These are phyloP conservation scores for Leccinum subspadiceum DNA, from an alignment of 1,284 basidiomycete species.

Conservation along the genomic window DNA sequence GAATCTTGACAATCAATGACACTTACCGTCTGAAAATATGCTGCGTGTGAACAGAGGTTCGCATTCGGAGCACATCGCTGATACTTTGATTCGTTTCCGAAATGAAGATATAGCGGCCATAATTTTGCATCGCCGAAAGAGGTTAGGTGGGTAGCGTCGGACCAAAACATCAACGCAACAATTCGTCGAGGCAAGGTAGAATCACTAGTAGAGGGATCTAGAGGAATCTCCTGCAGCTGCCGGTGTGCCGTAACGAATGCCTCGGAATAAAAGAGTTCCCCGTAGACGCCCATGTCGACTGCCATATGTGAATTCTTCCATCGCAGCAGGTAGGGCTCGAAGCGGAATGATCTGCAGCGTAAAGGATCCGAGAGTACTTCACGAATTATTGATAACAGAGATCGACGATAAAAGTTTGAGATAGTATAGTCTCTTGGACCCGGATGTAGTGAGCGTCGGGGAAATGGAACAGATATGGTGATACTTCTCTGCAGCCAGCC, in stretches of 20 bases:
- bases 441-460: too few relatives aligned
- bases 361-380: background rate
- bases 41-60: too few relatives aligned
- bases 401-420: background rate
- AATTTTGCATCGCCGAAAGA: too few relatives aligned
- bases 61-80: too few relatives aligned
- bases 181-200: background rate
- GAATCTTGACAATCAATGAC: too few relatives aligned
- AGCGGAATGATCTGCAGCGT: background rate
- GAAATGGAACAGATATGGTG: background rate
- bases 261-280: background rate
- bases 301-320: background rate
- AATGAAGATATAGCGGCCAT: too few relatives aligned
- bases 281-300: background rate
- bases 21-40: too few relatives aligned
- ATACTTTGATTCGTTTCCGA: too few relatives aligned
- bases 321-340: background rate
- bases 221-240: background rate
- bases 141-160: too few relatives aligned
- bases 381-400: background rate
- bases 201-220: background rate
- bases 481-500: background rate
- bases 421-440: background rate
- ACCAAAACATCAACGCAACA: too few relatives aligned
- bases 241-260: background rate